Percentiles rank a stretch among this genome's conserved stretches.
Conservation (phyloP, 805 yeast genomes). For the Myxozyma vanderwaltii region DNA sequence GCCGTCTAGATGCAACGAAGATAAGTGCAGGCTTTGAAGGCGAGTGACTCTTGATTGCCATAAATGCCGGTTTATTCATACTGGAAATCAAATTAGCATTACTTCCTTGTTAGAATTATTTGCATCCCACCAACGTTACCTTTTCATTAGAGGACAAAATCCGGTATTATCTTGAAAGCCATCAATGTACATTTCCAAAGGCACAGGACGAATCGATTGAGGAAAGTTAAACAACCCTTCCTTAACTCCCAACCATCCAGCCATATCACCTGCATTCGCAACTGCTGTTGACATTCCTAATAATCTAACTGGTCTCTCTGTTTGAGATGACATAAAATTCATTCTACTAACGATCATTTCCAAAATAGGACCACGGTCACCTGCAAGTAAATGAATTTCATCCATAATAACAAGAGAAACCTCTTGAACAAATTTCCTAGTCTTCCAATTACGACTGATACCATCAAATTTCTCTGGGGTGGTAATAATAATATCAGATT, state of each 20-base stretch:
- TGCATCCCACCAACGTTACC: slow-evolving; percentile 1
- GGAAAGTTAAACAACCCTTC: slow-evolving; percentile 77
- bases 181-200: slow-evolving; percentile 82
- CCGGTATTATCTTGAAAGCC: slow-evolving; percentile 82
- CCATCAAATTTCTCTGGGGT: slow-evolving; percentile 90
- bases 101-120: too few relatives aligned
- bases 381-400: slow-evolving; percentile 79
- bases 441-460: slow-evolving; percentile 82
- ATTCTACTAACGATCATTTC: slow-evolving; percentile 89
- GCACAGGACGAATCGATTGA: slow-evolving; percentile 80
- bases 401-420: slow-evolving; percentile 81
- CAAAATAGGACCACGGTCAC: slow-evolving; percentile 83
- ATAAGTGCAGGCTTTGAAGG: slow-evolving; percentile 80
- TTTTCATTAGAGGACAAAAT: slow-evolving; percentile 79
- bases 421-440: slow-evolving; percentile 72
- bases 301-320: slow-evolving; percentile 62
- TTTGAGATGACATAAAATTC: slow-evolving; percentile 67
- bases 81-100: slow-evolving; percentile 41
- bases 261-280: slow-evolving; percentile 82
- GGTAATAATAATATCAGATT: slow-evolving; percentile 75
- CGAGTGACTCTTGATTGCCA: slow-evolving; percentile 90
- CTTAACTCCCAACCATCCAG: slow-evolving; percentile 78
- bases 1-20: slow-evolving; percentile 84
- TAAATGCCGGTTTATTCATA: slow-evolving; percentile 86
- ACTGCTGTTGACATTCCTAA: slow-evolving; percentile 85